Evolutionary conservation across 495 filamentous ascomycete species (phyloP).

Genomic region (Penicillium canariense): DNA sequence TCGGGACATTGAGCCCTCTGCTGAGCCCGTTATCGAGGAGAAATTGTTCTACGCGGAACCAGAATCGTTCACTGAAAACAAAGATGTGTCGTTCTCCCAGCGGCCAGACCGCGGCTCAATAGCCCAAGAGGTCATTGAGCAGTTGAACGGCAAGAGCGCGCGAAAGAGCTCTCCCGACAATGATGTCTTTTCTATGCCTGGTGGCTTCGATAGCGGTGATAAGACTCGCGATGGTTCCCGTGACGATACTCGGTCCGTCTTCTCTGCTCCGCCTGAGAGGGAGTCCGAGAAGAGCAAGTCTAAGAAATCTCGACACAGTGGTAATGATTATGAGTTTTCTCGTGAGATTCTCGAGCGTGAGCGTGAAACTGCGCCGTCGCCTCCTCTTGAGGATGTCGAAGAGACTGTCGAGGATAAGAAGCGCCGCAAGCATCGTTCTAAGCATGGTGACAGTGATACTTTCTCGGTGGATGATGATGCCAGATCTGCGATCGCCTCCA

Average conservation of each 20-base stretch:
- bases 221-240: slow-evolving; percentile 9
- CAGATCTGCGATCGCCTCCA: slow-evolving; percentile 20
- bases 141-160: slow-evolving; percentile 22
- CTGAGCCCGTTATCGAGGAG: slow-evolving; percentile 18
- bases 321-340: slow-evolving; percentile 22
- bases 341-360: slow-evolving; percentile 10
- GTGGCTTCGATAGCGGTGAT: slow-evolving; percentile 36
- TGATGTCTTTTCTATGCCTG: slow-evolving; percentile 41
- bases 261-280: slow-evolving; percentile 24
- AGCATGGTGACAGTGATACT: slow-evolving; percentile 24
- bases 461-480: slow-evolving; percentile 15
- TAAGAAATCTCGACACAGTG: slow-evolving; percentile 23
- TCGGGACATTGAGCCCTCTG: slow-evolving; percentile 4
- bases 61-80: slow-evolving; percentile 13
- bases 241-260: slow-evolving; percentile 22
- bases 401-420: slow-evolving; percentile 17
- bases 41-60: slow-evolving; percentile 25
- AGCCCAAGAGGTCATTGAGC: slow-evolving; percentile 33
- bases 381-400: slow-evolving; percentile 10
- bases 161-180: slow-evolving; percentile 19
- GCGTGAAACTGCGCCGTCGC: neutral
- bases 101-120: slow-evolving; percentile 16
- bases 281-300: slow-evolving; percentile 20
- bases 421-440: slow-evolving; percentile 32
- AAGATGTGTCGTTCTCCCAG: neutral